Evolutionary conservation across 371 early-diverging fungal species (phyloP).

Genomic region (Circinella minor): DNA sequence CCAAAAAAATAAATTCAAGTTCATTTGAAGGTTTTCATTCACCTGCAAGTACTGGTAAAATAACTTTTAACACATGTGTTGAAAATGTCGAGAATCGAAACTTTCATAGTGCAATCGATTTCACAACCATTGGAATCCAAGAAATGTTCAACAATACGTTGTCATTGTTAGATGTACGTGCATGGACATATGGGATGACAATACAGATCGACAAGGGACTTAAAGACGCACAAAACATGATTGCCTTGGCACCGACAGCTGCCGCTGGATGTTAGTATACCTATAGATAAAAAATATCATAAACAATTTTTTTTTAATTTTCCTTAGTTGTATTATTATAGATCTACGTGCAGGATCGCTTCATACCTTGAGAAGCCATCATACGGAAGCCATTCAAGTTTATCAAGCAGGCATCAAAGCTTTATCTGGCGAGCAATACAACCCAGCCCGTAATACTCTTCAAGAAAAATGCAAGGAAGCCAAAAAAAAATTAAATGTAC

Average conservation of each 20-base stretch:
- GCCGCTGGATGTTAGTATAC: not conserved
- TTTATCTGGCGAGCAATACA: not conserved
- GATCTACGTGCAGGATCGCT: not conserved
- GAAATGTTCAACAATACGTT: slow-evolving; percentile 1
- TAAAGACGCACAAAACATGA: not conserved
- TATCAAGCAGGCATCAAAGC: not conserved
- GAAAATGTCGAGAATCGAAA: not conserved
- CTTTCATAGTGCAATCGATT: not conserved
- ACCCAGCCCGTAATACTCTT: not conserved
- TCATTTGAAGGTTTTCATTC: not conserved
- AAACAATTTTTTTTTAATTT: no score
- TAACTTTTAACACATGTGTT: not conserved
- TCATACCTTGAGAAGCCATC: not conserved
- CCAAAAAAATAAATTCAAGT: no score
- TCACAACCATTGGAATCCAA: not conserved
- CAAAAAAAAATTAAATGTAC: not conserved
- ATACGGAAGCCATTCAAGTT: not conserved
- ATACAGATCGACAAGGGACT: not conserved
- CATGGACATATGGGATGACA: not conserved
- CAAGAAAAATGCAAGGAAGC: not conserved
- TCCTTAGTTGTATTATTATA: no score
- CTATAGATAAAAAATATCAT: no score
- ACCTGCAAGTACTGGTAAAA: not conserved
- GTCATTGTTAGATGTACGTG: not conserved
- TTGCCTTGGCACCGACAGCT: not conserved